Percentiles rank a stretch among this genome's conserved stretches.
Conservation (phyloP, 768 basidiomycete species). For the Tylopilus intermedius region DNA sequence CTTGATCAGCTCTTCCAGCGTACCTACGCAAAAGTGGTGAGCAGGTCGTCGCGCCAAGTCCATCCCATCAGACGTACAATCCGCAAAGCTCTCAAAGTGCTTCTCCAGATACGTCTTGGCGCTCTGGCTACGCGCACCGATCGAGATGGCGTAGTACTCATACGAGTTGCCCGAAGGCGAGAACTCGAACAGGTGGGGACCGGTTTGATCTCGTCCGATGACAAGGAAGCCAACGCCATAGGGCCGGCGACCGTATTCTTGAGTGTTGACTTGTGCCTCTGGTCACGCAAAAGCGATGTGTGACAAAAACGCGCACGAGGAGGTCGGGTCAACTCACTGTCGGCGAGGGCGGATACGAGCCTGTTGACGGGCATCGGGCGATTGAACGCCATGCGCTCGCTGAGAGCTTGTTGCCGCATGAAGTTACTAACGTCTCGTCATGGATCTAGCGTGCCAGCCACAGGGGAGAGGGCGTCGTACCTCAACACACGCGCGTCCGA, state of each 20-base stretch:
- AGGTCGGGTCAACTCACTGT: slow-evolving; percentile 57
- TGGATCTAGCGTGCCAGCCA: not conserved
- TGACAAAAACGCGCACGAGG: not conserved
- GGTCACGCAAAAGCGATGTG: slow-evolving; percentile 2
- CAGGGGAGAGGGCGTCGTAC: slow-evolving; percentile 35
- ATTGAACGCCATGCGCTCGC: slow-evolving; percentile 90
- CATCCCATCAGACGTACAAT: slow-evolving; percentile 52
- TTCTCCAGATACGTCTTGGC: slow-evolving; percentile 98
- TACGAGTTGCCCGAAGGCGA: slow-evolving; percentile 96
- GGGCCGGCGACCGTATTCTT: slow-evolving; percentile 94
- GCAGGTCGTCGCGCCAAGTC: not conserved
- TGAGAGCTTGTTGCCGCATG: slow-evolving; percentile 99
- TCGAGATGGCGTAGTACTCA: slow-evolving; percentile 97
- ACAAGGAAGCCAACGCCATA: slow-evolving; percentile 99
- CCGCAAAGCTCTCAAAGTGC: slow-evolving; percentile 81
- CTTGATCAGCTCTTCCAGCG: slow-evolving; percentile 80
- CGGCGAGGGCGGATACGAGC: slow-evolving; percentile 88
- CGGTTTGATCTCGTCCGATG: slow-evolving; percentile 92
- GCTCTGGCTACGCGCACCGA: slow-evolving; percentile 95
- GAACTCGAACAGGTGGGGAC: slow-evolving; percentile 97
- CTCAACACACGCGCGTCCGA: slow-evolving; percentile 96
- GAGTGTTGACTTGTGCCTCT: slow-evolving; percentile 99
- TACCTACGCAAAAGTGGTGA: slow-evolving; percentile 35
- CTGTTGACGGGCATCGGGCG: slow-evolving; percentile 92
- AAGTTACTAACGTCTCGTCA: slow-evolving; percentile 68